Base-by-base conservation (phyloP, 2,329 filamentous ascomycete species). In the Coleophoma crateriformis region DNA sequence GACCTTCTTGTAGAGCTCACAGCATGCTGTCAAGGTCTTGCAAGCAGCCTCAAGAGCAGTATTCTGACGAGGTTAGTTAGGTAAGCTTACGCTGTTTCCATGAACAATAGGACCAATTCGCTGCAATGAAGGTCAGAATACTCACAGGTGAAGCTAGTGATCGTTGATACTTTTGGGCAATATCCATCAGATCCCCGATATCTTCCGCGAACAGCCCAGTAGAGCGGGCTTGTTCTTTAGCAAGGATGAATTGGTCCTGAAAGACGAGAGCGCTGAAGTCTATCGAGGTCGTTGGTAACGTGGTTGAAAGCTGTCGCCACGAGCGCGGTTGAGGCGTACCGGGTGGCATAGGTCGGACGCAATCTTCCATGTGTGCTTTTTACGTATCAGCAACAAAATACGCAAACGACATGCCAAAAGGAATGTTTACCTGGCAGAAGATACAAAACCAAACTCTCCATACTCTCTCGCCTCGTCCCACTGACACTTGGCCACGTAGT, bases 391-490 rank as follows among this genome's bases (percentile, higher is more conserved):
- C 3, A 15, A 17, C 43, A 5, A 19, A 19, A 19, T 19, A 2
- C 27, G 15, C 17, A 4, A 12, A 43, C 35, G 33, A 12, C 13
- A 40, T 19, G 20, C 6, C 33, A 43, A 43, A 2, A 27, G 33
- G 11, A 19, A 13, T 5, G 13, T 46, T 10, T 37, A 51, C 53
- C 48, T 12, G 53, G 53, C 19, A 55, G n/a, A 4, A 55, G 49
- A 32, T 51, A 54, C 20, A 55, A 35, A 15, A 55, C 53, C n/a
- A 55, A 48, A 19, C 46, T 54, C 38, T 55, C 53, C 32, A 55
- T 19, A 20, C 50, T 54, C 22, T 54, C 53, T 13, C 38, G 48
- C 17, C 53, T 44, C 11, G 46, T 55, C 11, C 51, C 51, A 6
- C 45, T 42, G 15, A 38, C 46, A 46, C 53, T 55, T 14, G 53